Conservation (phyloP, 75 land plant genomes). For the Chamaecyparis obtusa region DNA sequence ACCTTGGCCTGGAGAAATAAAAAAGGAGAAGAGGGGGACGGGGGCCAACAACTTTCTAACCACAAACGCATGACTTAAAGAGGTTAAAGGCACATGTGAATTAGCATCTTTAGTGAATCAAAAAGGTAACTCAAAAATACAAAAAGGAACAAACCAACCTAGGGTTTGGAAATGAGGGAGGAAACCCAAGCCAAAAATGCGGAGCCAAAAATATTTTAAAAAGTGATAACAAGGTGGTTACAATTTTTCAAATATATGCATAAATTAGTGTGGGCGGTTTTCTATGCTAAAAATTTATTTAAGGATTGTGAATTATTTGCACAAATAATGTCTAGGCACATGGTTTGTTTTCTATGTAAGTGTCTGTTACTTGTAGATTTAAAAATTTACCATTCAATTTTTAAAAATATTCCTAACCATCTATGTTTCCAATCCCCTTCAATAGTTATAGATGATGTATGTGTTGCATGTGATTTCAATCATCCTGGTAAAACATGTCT, state of each 20-base stretch:
- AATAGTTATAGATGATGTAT: slow-evolving; percentile 93
- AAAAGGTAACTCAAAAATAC: too few species aligned
- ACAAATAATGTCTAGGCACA: neutral
- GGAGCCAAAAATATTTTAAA: too few species aligned
- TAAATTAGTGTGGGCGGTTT: neutral
- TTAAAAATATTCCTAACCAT: too few species aligned
- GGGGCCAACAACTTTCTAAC: too few species aligned
- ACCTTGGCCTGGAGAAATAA: too few species aligned
- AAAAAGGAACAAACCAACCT: too few species aligned
- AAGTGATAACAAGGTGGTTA: neutral
- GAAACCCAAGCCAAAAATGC: too few species aligned
- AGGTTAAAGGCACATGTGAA: too few species aligned
- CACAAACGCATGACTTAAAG: too few species aligned
- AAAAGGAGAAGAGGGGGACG: too few species aligned
- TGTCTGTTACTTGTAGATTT: neutral
- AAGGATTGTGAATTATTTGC: neutral
- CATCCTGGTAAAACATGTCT: slow-evolving; percentile 97
- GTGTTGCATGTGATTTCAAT: slow-evolving; percentile 99
- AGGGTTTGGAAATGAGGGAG: too few species aligned
- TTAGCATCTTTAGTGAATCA: too few species aligned
- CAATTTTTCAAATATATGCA: neutral
- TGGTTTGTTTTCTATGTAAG: neutral
- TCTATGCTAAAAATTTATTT: neutral
- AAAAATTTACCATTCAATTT: neutral
- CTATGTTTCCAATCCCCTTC: slow-evolving; percentile 80